Evolutionary conservation across 73 alveolate genomes (phyloP).

Genomic region (Tetrahymena borealis): DNA sequence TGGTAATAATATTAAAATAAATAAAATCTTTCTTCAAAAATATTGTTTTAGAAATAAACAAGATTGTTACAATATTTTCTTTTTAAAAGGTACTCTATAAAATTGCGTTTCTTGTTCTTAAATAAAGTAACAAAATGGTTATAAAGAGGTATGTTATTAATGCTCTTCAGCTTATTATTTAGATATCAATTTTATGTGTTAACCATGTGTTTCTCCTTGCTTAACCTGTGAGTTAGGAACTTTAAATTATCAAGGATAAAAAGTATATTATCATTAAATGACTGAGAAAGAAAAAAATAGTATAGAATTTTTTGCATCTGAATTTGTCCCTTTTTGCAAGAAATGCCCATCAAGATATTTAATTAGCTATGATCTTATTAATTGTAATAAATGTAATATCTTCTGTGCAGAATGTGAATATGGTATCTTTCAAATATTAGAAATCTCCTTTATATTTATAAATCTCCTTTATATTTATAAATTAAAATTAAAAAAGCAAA

Average conservation of each 20-base stretch:
- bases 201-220: neutral
- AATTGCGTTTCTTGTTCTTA: too few relatives aligned
- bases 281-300: too few relatives aligned
- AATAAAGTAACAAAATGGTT: too few relatives aligned
- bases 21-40: too few relatives aligned
- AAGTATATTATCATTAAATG: neutral
- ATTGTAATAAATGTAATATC: neutral
- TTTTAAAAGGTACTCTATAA: too few relatives aligned
- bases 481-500: neutral
- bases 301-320: too few relatives aligned
- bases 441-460: neutral
- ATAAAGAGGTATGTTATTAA: neutral
- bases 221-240: neutral
- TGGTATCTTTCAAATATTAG: neutral
- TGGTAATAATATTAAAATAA: too few relatives aligned
- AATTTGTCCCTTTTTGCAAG: neutral
- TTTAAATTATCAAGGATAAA: neutral
- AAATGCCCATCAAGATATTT: neutral
- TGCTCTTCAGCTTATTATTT: neutral
- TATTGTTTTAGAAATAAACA: too few relatives aligned
- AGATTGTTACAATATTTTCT: too few relatives aligned
- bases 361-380: neutral
- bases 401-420: neutral
- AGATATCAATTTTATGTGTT: neutral
- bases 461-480: too few relatives aligned